Conservation (phyloP, 768 basidiomycete genomes). For the Rhodotorula kratochvilovae region DNA sequence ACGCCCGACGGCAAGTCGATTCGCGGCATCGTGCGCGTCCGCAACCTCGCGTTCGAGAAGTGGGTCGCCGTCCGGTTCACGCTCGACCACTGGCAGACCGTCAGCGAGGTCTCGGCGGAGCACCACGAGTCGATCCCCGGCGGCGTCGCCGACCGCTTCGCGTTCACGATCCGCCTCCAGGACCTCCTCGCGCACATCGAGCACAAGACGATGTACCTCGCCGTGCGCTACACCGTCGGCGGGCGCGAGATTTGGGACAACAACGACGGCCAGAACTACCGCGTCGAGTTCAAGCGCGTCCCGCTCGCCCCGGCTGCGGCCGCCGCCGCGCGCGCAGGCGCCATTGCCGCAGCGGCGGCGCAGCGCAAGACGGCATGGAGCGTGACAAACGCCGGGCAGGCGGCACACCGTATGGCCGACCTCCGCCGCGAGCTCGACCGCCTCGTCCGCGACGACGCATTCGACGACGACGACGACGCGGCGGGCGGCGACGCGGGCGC, state of each 20-base stretch:
- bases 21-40: conserved; percentile 69
- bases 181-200: conserved; percentile 72
- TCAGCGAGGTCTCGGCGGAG: conserved; percentile 79
- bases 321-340: not conserved
- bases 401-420: conserved; percentile 56
- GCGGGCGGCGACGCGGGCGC: conserved; percentile 21
- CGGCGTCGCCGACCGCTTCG: conserved; percentile 63
- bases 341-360: conserved; percentile 3
- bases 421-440: conserved; percentile 65
- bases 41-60: conserved; percentile 83
- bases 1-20: conserved; percentile 54
- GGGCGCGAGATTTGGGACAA: conserved; percentile 90
- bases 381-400: conserved; percentile 50
- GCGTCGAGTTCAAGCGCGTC: conserved; percentile 59
- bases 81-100: conserved; percentile 91
- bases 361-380: conserved; percentile 43
- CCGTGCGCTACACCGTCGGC: conserved; percentile 60
- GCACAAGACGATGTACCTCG: conserved; percentile 75
- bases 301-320: conserved; percentile 4
- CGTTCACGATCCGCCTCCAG: conserved; percentile 67
- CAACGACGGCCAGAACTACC: conserved; percentile 73
- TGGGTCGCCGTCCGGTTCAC: conserved; percentile 85
- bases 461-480: conserved; percentile 34
- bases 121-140: conserved; percentile 54
- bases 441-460: conserved; percentile 52